Percentiles rank a stretch among this genome's conserved stretches.
phyloP scores from a whole-genome alignment of 192 early-diverging fungal genomes.

The Coemansia sp. region DNA sequence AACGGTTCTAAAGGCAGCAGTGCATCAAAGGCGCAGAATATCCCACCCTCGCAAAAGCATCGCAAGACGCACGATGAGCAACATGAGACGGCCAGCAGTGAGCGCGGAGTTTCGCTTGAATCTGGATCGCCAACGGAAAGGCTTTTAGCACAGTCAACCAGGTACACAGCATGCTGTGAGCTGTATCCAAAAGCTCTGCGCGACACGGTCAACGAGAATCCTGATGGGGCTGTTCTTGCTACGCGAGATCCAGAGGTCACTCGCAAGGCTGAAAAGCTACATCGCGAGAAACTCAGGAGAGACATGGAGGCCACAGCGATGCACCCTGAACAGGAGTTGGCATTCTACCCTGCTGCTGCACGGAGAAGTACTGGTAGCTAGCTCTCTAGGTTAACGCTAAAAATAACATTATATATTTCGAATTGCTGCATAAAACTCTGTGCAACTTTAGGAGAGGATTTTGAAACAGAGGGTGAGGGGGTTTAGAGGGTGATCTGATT shows the following conservation, averaged over 20 bases:
- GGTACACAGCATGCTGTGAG: slow-evolving; percentile 34
- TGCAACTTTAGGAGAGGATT: not conserved
- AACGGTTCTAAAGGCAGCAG: not conserved
- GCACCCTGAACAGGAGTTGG: slow-evolving; percentile 19
- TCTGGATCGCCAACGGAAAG: slow-evolving; percentile 16
- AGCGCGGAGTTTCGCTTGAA: slow-evolving; percentile 1
- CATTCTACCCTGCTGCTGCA: slow-evolving; percentile 33
- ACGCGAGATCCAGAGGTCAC: slow-evolving; percentile 32
- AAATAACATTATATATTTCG: too few species aligned
- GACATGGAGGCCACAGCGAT: slow-evolving; percentile 8
- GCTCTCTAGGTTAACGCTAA: not conserved
- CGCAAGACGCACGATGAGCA: not conserved
- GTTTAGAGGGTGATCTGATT: not conserved
- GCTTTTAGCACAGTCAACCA: slow-evolving; percentile 26
- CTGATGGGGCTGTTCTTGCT: slow-evolving; percentile 22
- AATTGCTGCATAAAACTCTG: not conserved
- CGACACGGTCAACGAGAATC: slow-evolving; percentile 37
- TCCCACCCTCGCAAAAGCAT: not conserved
- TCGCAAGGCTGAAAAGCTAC: slow-evolving; percentile 16
- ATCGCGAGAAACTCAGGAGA: slow-evolving; percentile 8
- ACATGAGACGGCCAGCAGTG: not conserved
- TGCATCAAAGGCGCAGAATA: slow-evolving; percentile 13
- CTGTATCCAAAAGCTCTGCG: slow-evolving; percentile 49
- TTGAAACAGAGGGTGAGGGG: too few species aligned
- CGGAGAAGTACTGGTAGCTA: slow-evolving; percentile 6